Base-by-base conservation (phyloP, 768 basidiomycete genomes). In the Sarcodon sp. region DNA sequence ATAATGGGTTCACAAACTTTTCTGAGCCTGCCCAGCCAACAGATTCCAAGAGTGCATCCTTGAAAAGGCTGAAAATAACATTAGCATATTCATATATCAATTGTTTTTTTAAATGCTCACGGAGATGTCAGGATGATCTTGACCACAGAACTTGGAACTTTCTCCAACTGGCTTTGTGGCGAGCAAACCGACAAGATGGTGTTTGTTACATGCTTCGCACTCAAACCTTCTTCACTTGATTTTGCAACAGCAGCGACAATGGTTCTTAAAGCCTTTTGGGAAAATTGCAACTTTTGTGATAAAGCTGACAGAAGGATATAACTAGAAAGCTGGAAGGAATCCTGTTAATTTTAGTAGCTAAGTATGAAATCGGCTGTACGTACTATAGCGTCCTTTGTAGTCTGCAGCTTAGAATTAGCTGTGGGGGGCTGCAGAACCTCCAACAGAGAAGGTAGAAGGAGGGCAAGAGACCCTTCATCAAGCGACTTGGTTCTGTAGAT, bases 261-360 rank as follows among this genome's bases (percentile, higher is more conserved):
- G 2, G 72, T 69, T 48, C 74, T 75, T 48, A 89, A 51, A 0
- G 83, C 86, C 15, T 74, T 58, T 0, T 75, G 54, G 1, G 77
- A 69, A 33, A 93, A 56, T 10, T 69, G 67, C 46, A 75, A 75
- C 63, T 79, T 82, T 53, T 79, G 78, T 0, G 85, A 77, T 18
- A 93, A 69, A 0, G 79, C 70, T 1, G 80, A 76, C 0, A 92
- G 66, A 7, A 92, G 69, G 49, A 90, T 72, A 55, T 83, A 86
- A 54, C 76, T 78, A 41, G 79, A 83, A 10, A 92, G 71, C 85
- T 86, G 50, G 9, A 47, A 50, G 44, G 47, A 44, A 15, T 36
- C 18, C 53, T 32, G 43, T 21, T 45, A 16, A 16, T 27, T 35
- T 15, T 35, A 33, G n/a, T 16, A 16, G 38, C 36, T 38, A n/a